Conservation (phyloP, 176 grass and related monocot species). For the Rhynchospora tenuis region DNA sequence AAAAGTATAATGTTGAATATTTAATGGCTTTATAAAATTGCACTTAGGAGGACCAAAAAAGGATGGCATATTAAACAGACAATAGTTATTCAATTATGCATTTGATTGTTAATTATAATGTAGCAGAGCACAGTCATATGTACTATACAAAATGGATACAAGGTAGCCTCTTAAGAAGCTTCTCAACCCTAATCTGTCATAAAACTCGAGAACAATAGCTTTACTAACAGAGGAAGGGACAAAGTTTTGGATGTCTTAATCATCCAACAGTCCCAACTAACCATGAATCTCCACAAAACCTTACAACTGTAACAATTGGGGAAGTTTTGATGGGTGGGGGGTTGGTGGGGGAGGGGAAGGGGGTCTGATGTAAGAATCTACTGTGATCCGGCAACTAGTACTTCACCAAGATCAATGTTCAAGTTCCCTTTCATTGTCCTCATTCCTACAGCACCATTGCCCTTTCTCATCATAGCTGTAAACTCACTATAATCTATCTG, state of each 20-base stretch:
- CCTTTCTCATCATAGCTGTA: slow-evolving; percentile 87
- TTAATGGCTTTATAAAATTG: background rate
- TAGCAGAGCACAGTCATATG: background rate
- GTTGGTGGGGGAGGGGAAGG: background rate
- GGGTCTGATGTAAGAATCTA: slow-evolving; percentile 3
- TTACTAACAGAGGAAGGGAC: background rate
- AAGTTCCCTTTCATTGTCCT: slow-evolving; percentile 68
- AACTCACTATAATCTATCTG: slow-evolving; percentile 98
- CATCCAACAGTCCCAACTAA: background rate
- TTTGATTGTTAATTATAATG: background rate
- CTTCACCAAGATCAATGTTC: slow-evolving; percentile 63
- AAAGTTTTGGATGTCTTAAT: background rate
- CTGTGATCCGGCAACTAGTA: slow-evolving; percentile 41
- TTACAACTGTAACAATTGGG: background rate
- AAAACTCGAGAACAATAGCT: background rate
- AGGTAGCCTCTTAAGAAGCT: background rate
- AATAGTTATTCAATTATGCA: background rate
- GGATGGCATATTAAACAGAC: background rate
- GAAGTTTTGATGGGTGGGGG: too few relatives aligned
- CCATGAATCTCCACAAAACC: background rate
- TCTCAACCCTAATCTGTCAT: background rate
- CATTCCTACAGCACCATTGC: slow-evolving; percentile 62
- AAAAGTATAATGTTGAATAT: background rate
- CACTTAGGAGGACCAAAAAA: background rate
- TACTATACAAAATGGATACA: slow-evolving; percentile 7